These are phyloP conservation scores for Forsythia viridissima DNA, from an alignment of 257 asterid genomes.

Conservation along the genomic window DNA sequence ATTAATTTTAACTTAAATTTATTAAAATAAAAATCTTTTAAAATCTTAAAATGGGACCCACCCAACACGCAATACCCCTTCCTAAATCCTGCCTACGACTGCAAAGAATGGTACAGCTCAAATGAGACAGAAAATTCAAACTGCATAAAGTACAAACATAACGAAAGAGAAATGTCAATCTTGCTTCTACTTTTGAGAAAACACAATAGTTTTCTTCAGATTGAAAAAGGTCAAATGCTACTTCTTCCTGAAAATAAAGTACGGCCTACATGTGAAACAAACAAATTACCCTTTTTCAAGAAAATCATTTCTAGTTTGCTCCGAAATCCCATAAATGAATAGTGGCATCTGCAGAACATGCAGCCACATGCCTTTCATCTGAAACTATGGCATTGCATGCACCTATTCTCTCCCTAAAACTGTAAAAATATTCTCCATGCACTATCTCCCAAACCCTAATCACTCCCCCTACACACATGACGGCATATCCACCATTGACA, in stretches of 20 bases:
- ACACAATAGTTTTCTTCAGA: too few species aligned
- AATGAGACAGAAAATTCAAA: neutral
- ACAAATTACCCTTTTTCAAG: neutral
- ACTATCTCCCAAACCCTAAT: slow-evolving; percentile 82
- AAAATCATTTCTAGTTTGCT: slow-evolving; percentile 20
- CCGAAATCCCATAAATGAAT: slow-evolving; percentile 90
- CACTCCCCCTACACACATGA: slow-evolving; percentile 45
- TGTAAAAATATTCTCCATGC: slow-evolving; percentile 55
- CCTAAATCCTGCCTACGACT: too few species aligned
- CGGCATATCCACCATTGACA: slow-evolving; percentile 68
- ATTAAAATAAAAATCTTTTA: too few species aligned
- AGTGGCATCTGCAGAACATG: slow-evolving; percentile 53
- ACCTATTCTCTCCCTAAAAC: slow-evolving; percentile 66
- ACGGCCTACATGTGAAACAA: neutral
- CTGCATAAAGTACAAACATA: neutral
- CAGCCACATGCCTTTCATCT: slow-evolving; percentile 67
- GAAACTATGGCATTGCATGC: slow-evolving; percentile 51
- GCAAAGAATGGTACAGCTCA: neutral
- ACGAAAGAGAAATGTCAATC: neutral
- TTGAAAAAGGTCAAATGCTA: too few species aligned
- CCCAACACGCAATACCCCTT: too few species aligned
- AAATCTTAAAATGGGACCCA: too few species aligned
- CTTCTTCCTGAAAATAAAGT: too few species aligned
- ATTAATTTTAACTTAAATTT: too few species aligned
- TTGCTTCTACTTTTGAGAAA: neutral